Evolutionary conservation across 2,329 filamentous ascomycete genomes (phyloP), one percentile per base, ranked within the genome.

Genomic region (Fusarium gaditjirri): DNA sequence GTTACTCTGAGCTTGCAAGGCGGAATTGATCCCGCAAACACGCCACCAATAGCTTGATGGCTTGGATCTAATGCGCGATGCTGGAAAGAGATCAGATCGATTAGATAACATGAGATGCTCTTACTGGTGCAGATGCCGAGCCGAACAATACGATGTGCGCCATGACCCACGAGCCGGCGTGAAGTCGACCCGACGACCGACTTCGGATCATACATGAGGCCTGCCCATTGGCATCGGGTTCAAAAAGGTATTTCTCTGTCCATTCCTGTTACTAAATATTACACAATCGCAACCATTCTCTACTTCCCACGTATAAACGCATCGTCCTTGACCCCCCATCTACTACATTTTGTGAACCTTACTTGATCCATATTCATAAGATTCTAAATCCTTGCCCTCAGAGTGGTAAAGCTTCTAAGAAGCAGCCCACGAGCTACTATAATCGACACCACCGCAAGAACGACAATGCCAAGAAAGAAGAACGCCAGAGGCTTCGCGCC

Each of bases 391-490:
- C 50, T 73, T 5, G 25, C 44, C 17, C 29, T 23, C 6, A 73
- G 31, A 4, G 8, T 49, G 23, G 31, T 49, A n/a, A 60, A 70
- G 16, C 46, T 64, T 12, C 65, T 61, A 5, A 75, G 23, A 1
- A 75, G 23, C 4, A 75, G 17, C 17, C 67, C 55, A 12, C 78
- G 63, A 5, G 71, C 77, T 6, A 76, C 65, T 13, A 70, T 59
- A 13, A 77, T 76, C 11, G 66, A 75, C 7, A 79, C 39, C 4
- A 70, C 68, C 1, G 81, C 81, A 5, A 81, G 47, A 16, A 82
- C 63, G 17, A 85, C 61, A 3, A 86, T 74, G 0, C 77, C 83
- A 6, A 84, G 79, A 68, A 84, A 86, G 38, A 86, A 82, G 5
- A 81, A 83, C 29, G 85, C 81, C 29, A 86, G 76, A 5, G 80